Evolutionary conservation across 257 asterid genomes (phyloP).

Genomic region (Solanum bulbocastanum): DNA sequence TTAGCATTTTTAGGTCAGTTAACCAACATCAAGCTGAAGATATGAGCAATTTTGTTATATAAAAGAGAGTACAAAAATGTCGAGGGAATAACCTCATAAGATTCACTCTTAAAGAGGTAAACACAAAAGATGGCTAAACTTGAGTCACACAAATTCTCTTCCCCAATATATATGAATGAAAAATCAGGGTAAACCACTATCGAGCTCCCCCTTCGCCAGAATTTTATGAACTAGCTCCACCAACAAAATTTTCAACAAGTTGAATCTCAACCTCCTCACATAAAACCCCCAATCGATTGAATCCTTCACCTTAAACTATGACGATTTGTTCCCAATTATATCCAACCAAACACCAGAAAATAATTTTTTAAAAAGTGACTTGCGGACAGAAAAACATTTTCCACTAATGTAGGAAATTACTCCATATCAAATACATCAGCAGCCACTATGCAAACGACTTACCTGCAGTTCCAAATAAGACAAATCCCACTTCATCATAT

Average conservation of each 20-base stretch:
- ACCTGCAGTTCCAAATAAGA: constrained; percentile 86
- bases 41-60: not conserved
- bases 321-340: not conserved
- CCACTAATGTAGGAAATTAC: not conserved
- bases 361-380: not conserved
- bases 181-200: not conserved
- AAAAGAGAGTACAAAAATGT: not conserved
- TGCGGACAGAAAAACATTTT: not conserved
- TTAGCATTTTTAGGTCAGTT: not conserved
- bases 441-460: not conserved
- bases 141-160: not conserved
- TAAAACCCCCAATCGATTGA: not conserved
- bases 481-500: constrained; percentile 75
- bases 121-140: not conserved
- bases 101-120: not conserved
- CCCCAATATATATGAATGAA: not conserved
- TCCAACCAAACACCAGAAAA: not conserved
- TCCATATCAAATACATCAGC: not conserved
- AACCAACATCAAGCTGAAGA: not conserved
- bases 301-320: not conserved
- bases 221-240: not conserved
- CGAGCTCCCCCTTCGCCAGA: not conserved
- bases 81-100: not conserved
- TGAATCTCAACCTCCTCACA: not conserved
- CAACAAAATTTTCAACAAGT: not conserved